phyloP scores from a whole-genome alignment of 345 rosid genomes.

The Erysimum cheiranthoides region DNA sequence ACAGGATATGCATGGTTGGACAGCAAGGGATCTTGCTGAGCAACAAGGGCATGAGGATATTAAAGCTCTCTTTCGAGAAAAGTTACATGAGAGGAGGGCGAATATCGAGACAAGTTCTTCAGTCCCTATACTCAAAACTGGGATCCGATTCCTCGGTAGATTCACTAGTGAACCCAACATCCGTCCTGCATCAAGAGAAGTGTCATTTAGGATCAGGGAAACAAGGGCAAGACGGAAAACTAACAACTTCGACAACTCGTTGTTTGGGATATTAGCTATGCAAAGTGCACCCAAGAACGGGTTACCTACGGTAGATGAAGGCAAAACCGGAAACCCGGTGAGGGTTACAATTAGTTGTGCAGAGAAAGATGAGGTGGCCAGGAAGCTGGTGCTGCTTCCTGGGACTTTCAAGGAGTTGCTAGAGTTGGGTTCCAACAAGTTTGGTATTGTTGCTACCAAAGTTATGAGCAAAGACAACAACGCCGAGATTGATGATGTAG shows the following conservation, averaged over 20 bases:
- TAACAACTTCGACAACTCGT: conserved; percentile 69
- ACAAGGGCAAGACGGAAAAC: conserved; percentile 62
- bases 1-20: conserved; percentile 71
- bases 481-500: conserved; percentile 78
- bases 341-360: conserved; percentile 77
- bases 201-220: conserved; percentile 50
- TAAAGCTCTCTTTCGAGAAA: conserved; percentile 56
- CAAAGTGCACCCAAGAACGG: conserved; percentile 52
- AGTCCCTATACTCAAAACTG: conserved; percentile 58
- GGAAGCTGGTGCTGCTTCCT: conserved; percentile 72
- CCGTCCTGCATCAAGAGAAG: conserved; percentile 55
- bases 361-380: conserved; percentile 53
- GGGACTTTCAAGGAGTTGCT: conserved; percentile 63
- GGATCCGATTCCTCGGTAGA: conserved; percentile 60
- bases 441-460: conserved; percentile 56
- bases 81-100: conserved; percentile 35
- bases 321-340: conserved; percentile 31
- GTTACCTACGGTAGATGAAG: conserved; percentile 43
- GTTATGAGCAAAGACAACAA: conserved; percentile 56
- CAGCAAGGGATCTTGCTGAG: conserved; percentile 73
- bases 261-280: conserved; percentile 72
- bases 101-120: conserved; percentile 46
- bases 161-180: conserved; percentile 78
- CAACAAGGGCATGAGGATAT: conserved; percentile 90
- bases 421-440: conserved; percentile 65